Evolutionary conservation across 345 rosid species (phyloP), one percentile per base, ranked within the genome.

Genomic region (Reutealis trisperma): DNA sequence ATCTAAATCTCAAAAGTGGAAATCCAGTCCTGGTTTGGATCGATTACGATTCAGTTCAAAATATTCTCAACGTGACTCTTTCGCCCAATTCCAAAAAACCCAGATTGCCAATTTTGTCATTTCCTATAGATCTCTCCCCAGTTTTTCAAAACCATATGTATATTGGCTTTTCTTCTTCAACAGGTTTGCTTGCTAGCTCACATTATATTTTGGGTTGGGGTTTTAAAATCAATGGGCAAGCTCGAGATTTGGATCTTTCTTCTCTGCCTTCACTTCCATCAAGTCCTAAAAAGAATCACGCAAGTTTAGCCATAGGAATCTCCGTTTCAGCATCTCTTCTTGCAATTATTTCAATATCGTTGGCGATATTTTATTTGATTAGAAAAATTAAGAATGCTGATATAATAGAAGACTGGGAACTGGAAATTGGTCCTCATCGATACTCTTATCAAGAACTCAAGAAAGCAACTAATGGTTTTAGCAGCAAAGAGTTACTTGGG

Each of bases 91-190:
- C 76, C 18, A 34, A 65, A 22, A 80, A 71, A 71, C 76, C 83
- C 11, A 59, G 15, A 45, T 32, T 51, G 62, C 83, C 79, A 45
- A 76, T 80, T 34, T 37, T 75, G 66, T 80, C 83, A 11, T 71
- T 22, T 71, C 73, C 54, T 0, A 34, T 80, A 25, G 77, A 80
- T 75, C 79, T 80, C 15, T 75, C 83, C 0, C 67, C 79, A 14
- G 16, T 80, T 15, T 24, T 80, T 72, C 15, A 80, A 75, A 76
- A 80, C 1, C 47, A 63, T 18, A 80, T 80, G 83, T 80, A 71
- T 11, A 79, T 80, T 19, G 83, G 83, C 11, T 80, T 80, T 59
- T 75, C 83, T 22, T 49, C 83, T 64, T 80, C 83, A 10, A 80
- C 83, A 2, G 79, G 83, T 21, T 71, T 75, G 70, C 79, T 70